Evolutionary conservation across 2,329 filamentous ascomycete species (phyloP), one percentile per base, ranked within the genome.

Genomic region (Cyphellophora attinorum): DNA sequence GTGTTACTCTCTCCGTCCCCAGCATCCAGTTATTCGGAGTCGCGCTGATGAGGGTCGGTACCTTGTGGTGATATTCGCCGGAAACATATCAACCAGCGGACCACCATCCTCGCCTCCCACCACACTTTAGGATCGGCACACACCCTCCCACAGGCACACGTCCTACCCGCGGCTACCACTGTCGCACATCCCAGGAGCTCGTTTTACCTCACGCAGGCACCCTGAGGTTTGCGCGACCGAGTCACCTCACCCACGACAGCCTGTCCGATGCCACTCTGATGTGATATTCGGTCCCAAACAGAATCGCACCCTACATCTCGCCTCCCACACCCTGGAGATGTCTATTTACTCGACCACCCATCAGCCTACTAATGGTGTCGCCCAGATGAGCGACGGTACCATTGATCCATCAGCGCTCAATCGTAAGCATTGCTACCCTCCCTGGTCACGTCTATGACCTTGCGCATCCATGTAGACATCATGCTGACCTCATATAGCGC

Each of bases 331-430:
- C 28, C 41, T 36, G 40, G 41, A 44, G 37, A 49, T 48, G 46
- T 53, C 51, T 51, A 66, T 68, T 59, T 67, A 68, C 56, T 59
- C 60, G 53, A 56, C 62, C 35, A 38, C 51, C 48, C 60, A 62
- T 42, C 56, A 60, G 32, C 51, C 58, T 67, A 68, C 73, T 58
- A 67, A 79, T 69, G 76, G 76, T 63, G 58, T 69, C 50, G 60
- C 40, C 43, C 39, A 44, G 39, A 49, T 64, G 41, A 67, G 71
- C 52, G 81, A 82, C 73, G 81, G 81, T 58, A 93, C 85, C 57
- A 91, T 93, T 70, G 85, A 93, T 70, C 85, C 85, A 59, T 84
- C 84, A 55, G 83, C 81, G 46, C 72, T 93, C 67, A 85, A 81
- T 66, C 79, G 79, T 58, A 67, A n/a, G 78, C 68, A 76, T 82